These are phyloP conservation scores for Cordyceps sp. DNA, from an alignment of 2,329 filamentous ascomycete species.

Conservation along the genomic window DNA sequence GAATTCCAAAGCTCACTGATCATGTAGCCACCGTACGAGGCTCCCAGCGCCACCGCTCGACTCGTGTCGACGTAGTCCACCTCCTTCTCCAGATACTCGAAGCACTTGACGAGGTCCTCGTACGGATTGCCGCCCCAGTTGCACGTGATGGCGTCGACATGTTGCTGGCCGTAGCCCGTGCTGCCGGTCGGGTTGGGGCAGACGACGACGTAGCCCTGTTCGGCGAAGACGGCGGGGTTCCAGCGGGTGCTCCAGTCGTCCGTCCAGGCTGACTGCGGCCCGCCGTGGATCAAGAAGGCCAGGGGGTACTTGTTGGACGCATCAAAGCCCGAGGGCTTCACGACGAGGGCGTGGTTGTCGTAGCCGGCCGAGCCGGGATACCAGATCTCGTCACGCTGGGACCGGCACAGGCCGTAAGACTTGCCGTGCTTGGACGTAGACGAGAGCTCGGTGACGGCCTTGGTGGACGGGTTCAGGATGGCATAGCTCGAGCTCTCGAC, in stretches of 20 bases:
- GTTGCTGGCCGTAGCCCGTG: slow-evolving; percentile 65
- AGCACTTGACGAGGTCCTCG: slow-evolving; percentile 61
- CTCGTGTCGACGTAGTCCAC: slow-evolving; percentile 52
- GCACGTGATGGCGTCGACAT: slow-evolving; percentile 59
- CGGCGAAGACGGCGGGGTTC: slow-evolving; percentile 76
- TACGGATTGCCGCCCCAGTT: slow-evolving; percentile 82
- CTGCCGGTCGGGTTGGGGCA: slow-evolving; percentile 71
- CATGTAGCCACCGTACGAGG: slow-evolving; percentile 63
- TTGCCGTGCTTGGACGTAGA: slow-evolving; percentile 50
- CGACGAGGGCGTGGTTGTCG: slow-evolving; percentile 49
- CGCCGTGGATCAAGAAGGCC: slow-evolving; percentile 67
- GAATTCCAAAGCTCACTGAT: too few species aligned
- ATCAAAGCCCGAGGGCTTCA: slow-evolving; percentile 53
- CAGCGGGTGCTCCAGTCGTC: slow-evolving; percentile 69
- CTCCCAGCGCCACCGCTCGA: slow-evolving; percentile 57
- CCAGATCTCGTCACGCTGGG: slow-evolving; percentile 53
- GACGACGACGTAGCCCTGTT: slow-evolving; percentile 74
- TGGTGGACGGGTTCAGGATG: slow-evolving; percentile 32
- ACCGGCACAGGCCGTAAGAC: slow-evolving; percentile 45
- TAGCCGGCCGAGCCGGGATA: slow-evolving; percentile 48
- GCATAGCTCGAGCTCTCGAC: slow-evolving; percentile 58
- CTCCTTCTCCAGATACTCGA: slow-evolving; percentile 54
- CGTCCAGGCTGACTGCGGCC: slow-evolving; percentile 60
- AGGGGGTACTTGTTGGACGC: slow-evolving; percentile 59
- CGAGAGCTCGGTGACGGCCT: slow-evolving; percentile 29